Evolutionary conservation across 176 grass and related monocot genomes (phyloP).

Genomic region (Musa acuminata): DNA sequence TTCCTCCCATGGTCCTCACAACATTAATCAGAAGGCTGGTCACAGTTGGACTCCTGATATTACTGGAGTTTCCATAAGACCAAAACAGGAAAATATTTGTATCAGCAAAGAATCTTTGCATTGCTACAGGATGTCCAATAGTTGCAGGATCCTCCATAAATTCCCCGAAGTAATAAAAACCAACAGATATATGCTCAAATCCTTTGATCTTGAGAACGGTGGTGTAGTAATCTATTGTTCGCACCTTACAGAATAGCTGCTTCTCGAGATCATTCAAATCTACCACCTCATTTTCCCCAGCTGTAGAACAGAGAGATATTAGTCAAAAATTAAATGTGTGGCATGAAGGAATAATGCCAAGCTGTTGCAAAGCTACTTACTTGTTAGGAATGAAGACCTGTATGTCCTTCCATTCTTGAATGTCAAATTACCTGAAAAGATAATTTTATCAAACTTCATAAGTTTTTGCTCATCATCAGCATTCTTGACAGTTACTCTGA

Average conservation of each 20-base stretch:
- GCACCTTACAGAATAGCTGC: constrained; percentile 61
- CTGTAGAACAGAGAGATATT: constrained; percentile 14
- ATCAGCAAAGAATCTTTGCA: constrained; percentile 62
- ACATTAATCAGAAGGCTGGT: constrained; percentile 37
- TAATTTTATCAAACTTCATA: constrained; percentile 61
- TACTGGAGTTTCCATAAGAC: constrained; percentile 67
- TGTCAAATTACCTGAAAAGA: constrained; percentile 49
- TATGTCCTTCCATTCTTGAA: constrained; percentile 61
- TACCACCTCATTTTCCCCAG: constrained; percentile 49
- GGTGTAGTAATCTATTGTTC: constrained; percentile 56
- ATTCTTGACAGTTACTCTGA: constrained; percentile 32
- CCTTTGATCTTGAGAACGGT: constrained; percentile 55
- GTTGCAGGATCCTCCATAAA: constrained; percentile 64
- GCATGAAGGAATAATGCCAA: not conserved
- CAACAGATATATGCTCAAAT: constrained; percentile 53
- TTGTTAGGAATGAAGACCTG: constrained; percentile 39
- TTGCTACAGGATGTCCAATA: constrained; percentile 55
- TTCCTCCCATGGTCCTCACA: constrained; percentile 49
- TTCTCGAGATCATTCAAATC: constrained; percentile 57
- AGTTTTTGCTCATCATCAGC: constrained; percentile 28
- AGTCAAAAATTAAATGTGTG: not conserved
- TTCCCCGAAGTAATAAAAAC: constrained; percentile 70
- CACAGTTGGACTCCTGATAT: constrained; percentile 44
- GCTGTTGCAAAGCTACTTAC: constrained; percentile 30
- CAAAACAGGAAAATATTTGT: constrained; percentile 66